These are phyloP conservation scores for Neospora caninum DNA, from an alignment of 169 alveolate species.

Conservation along the genomic window DNA sequence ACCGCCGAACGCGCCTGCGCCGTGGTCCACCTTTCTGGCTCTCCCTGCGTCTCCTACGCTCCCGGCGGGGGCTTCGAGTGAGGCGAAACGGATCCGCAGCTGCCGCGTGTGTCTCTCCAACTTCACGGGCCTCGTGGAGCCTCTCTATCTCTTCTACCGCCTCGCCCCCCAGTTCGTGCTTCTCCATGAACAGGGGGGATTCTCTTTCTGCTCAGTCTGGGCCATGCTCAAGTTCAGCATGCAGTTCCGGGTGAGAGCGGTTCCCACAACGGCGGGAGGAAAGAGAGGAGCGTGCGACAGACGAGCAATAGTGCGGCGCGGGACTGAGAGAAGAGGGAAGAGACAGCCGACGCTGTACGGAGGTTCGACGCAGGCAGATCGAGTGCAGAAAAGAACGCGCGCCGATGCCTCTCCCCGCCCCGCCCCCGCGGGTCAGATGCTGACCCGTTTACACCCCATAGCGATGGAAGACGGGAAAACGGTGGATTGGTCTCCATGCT, in stretches of 20 bases:
- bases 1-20: neutral
- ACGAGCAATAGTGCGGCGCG: no score
- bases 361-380: no score
- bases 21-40: conserved; percentile 16
- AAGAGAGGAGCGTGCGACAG: no score
- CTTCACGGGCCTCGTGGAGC: conserved; percentile 61
- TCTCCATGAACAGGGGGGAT: conserved; percentile 56
- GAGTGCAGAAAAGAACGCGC: no score
- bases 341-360: no score
- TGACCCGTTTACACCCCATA: no score
- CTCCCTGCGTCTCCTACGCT: neutral
- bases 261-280: no score
- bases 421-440: no score
- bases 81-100: neutral
- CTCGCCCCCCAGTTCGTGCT: conserved; percentile 53
- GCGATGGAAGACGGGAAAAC: no score
- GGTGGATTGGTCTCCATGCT: no score
- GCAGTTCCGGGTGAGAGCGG: conserved; percentile 47
- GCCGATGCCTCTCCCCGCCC: no score
- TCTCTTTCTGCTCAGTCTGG: conserved; percentile 55
- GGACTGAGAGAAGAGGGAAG: no score
- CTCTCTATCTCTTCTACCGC: conserved; percentile 58
- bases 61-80: neutral
- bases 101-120: conserved; percentile 47
- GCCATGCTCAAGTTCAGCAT: conserved; percentile 42